Base-by-base conservation (phyloP, 306 rosid species). In the Parietaria judaica region DNA sequence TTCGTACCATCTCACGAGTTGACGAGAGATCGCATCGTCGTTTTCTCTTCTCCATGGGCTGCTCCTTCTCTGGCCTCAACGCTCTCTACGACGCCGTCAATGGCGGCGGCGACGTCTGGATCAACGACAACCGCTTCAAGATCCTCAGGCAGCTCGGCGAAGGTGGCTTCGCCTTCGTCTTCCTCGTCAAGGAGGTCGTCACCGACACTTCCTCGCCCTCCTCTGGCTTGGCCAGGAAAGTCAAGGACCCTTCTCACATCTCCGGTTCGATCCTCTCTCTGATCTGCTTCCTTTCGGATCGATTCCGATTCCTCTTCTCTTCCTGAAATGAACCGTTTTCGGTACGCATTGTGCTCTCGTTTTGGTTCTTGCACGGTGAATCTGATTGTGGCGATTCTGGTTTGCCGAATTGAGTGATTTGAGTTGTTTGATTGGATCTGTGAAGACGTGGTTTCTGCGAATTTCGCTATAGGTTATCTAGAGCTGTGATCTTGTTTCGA, bases 21-120 rank as follows among this genome's bases (percentile, higher is more conserved):
- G 50, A 54, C 39, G 61, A 65, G 54, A 41, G 43, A 50, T 45
- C 49, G 50, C 57, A 63, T 23, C 31, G 2, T 23, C 31, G 31
- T 23, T 2, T 23, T 23, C 2, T 23, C 31, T 23, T 23, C 2
- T 23, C 31, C 72, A 94, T 94, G 97, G 99, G 99, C 35, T 94
- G 99, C 56, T 65, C 99, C 43, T 94, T 94, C 74, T 94, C 99
- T 14, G 99, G 97, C 36, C 71, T 94, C 69, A 83, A 83, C 63
- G 99, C 99, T 37, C 60, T 94, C 0, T 88, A 88, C 78, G 95
- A 86, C 52, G 83, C 99, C 51, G 97, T 86, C 0, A 88, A 94
- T 68, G 95, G 95, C n/a, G 97, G 90, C 37, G 97, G 90, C 0
- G 99, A 94, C 54, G 89, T 86, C 0, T 94, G 99, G 99, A 94